Conservation (phyloP, 176 grass and related monocot species). For the Oryza nivara region DNA sequence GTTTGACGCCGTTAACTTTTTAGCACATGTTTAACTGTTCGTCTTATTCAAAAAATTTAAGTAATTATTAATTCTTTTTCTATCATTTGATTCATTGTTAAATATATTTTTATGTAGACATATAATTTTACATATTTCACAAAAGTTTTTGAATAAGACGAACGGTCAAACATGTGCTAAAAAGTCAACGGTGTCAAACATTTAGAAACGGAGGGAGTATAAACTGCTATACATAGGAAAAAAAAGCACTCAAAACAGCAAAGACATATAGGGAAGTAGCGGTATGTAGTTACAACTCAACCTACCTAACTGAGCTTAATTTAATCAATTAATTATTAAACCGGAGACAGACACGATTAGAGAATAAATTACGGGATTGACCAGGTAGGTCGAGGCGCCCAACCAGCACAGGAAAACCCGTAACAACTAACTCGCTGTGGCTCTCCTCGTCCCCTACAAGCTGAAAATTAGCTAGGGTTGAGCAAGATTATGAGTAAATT, state of each 20-base stretch:
- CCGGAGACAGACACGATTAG: not conserved
- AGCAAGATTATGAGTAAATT: constrained; percentile 27
- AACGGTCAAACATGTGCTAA: too few relatives aligned
- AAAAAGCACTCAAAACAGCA: not conserved
- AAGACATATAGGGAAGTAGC: not conserved
- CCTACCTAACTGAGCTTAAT: constrained; percentile 34
- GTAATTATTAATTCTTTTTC: too few relatives aligned
- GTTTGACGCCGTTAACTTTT: too few relatives aligned
- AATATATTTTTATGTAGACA: not conserved
- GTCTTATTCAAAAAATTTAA: too few relatives aligned
- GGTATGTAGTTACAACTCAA: constrained; percentile 21
- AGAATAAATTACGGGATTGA: constrained; percentile 22
- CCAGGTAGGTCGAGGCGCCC: constrained; percentile 54
- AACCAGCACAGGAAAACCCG: constrained; percentile 55
- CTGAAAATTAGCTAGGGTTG: not conserved
- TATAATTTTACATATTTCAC: too few relatives aligned
- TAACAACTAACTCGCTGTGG: constrained; percentile 38
- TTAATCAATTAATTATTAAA: not conserved
- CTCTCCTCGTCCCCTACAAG: constrained; percentile 15
- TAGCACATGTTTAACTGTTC: too few relatives aligned
- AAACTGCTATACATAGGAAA: not conserved
- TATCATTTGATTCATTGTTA: too few relatives aligned
- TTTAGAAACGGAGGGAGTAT: too few relatives aligned
- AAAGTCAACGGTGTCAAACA: too few relatives aligned
- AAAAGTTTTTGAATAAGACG: too few relatives aligned